Evolutionary conservation across 805 yeast species (phyloP).

Genomic region (Teunomyces pallodes): DNA sequence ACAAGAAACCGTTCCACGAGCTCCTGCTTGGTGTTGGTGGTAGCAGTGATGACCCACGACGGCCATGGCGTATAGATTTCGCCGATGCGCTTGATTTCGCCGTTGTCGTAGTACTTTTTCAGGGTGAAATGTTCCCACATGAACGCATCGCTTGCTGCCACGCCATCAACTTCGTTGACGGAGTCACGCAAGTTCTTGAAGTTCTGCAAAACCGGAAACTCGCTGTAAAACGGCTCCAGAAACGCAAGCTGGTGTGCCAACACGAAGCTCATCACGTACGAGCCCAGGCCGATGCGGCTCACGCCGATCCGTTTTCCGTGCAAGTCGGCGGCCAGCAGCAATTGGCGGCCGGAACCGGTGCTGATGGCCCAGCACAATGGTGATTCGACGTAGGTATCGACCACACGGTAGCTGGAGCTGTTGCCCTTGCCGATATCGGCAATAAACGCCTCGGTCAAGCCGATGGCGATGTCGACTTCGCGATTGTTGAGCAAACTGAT

Average conservation of each 20-base stretch:
- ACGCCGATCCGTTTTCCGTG: slow-evolving; percentile 70
- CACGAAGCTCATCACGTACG: slow-evolving; percentile 87
- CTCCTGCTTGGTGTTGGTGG: slow-evolving; percentile 33
- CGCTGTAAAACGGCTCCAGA: slow-evolving; percentile 46
- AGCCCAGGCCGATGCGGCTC: slow-evolving; percentile 86
- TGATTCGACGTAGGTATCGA: slow-evolving; percentile 81
- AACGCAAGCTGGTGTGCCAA: slow-evolving; percentile 63
- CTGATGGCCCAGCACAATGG: slow-evolving; percentile 91
- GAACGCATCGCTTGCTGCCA: slow-evolving; percentile 67
- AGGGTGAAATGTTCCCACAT: slow-evolving; percentile 97
- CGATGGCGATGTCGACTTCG: slow-evolving; percentile 77
- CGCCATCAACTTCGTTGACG: slow-evolving; percentile 53
- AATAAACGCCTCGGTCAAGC: slow-evolving; percentile 88
- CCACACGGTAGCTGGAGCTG: slow-evolving; percentile 53
- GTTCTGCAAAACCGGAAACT: slow-evolving; percentile 58
- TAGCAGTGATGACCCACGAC: slow-evolving; percentile 78
- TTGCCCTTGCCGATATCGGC: slow-evolving; percentile 77
- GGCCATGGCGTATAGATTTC: slow-evolving; percentile 96
- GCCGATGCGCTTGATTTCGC: slow-evolving; percentile 80
- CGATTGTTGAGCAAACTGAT: slow-evolving; percentile 65
- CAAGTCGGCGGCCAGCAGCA: slow-evolving; percentile 47
- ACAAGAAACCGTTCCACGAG: slow-evolving; percentile 41
- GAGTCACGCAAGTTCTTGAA: slow-evolving; percentile 77
- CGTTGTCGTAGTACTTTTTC: slow-evolving; percentile 75
- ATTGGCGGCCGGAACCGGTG: slow-evolving; percentile 69